Conservation (phyloP, 495 filamentous ascomycete genomes). For the Parmelia sp. region DNA sequence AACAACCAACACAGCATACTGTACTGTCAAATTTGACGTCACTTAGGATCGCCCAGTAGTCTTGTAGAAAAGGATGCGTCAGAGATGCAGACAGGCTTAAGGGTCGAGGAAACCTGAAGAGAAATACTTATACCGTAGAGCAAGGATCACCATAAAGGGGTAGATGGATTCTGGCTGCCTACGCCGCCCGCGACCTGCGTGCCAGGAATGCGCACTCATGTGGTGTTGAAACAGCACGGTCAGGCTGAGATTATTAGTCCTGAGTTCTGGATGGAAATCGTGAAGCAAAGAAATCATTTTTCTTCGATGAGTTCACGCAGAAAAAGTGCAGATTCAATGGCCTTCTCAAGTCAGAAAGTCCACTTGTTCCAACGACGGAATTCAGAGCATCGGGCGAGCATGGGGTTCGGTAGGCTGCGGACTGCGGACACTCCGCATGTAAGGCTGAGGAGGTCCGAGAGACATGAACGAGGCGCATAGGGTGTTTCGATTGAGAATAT, state of each 20-base stretch:
- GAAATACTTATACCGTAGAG: too few relatives aligned
- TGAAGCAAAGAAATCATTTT: not conserved
- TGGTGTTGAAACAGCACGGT: not conserved
- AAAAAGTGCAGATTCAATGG: not conserved
- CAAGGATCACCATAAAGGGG: not conserved
- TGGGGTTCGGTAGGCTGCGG: not conserved
- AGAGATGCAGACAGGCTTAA: not conserved
- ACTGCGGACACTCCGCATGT: not conserved
- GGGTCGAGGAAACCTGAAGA: not conserved
- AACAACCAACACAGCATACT: not conserved
- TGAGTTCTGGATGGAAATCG: not conserved
- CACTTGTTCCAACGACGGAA: not conserved
- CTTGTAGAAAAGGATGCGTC: not conserved
- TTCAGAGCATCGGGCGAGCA: too few relatives aligned
- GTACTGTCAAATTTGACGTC: not conserved
- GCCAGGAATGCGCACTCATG: not conserved
- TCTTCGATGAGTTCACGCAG: not conserved
- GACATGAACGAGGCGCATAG: too few relatives aligned
- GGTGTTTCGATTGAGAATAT: too few relatives aligned
- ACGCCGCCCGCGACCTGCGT: not conserved
- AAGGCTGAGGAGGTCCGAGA: not conserved
- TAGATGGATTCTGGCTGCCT: not conserved
- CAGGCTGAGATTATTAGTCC: not conserved
- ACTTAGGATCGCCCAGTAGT: not conserved
- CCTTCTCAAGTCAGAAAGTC: not conserved